These are phyloP conservation scores for Canna indica DNA, from an alignment of 176 grass and related monocot species.

Conservation along the genomic window DNA sequence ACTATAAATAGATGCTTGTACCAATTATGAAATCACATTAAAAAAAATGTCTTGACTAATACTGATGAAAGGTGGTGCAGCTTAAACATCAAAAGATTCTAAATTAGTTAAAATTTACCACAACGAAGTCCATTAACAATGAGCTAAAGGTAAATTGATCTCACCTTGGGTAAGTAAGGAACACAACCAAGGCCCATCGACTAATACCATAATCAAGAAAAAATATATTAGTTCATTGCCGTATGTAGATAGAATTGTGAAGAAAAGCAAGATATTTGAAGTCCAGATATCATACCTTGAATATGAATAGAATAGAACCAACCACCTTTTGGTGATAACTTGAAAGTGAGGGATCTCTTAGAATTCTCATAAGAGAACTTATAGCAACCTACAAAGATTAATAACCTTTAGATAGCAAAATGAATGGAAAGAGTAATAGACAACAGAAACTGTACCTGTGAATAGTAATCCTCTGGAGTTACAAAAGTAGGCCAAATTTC, in stretches of 20 bases:
- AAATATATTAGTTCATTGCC: conserved; percentile 22
- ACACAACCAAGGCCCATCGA: conserved; percentile 98
- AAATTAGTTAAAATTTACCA: neutral
- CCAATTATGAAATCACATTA: neutral
- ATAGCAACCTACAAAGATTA: conserved; percentile 73
- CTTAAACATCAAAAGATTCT: neutral
- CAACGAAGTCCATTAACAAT: neutral
- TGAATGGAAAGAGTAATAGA: conserved; percentile 14
- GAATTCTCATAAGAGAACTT: conserved; percentile 92
- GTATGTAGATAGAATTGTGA: conserved; percentile 12
- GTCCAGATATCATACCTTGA: conserved; percentile 54
- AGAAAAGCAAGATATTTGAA: conserved; percentile 9
- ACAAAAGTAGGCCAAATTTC: conserved; percentile 96
- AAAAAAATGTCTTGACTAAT: neutral
- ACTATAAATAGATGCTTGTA: no score
- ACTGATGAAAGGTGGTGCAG: neutral
- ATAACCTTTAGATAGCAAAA: conserved; percentile 17
- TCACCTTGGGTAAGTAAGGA: conserved; percentile 94
- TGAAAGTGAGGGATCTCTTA: conserved; percentile 91
- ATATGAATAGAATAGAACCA: conserved; percentile 84
- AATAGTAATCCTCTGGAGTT: conserved; percentile 96
- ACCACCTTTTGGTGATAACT: conserved; percentile 99
- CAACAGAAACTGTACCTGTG: conserved; percentile 52
- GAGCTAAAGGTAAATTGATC: neutral
- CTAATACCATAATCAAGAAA: conserved; percentile 41